Evolutionary conservation across 2,329 filamentous ascomycete species (phyloP).

Genomic region (Epichloe sibirici): DNA sequence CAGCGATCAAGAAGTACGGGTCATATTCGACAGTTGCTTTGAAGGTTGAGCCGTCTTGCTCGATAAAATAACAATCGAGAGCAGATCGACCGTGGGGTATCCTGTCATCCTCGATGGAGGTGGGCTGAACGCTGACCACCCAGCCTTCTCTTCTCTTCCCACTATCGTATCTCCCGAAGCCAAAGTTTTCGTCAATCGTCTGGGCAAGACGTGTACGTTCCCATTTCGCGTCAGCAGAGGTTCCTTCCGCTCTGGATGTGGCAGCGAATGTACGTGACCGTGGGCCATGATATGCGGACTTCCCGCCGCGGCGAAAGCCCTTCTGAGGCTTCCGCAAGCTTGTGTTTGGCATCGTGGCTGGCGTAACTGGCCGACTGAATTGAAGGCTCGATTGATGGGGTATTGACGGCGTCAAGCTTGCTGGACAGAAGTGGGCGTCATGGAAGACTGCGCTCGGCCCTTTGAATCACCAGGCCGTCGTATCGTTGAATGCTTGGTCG

Average conservation of each 20-base stretch:
- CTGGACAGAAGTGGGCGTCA: slow-evolving; percentile 8
- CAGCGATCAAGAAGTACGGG: slow-evolving; percentile 88
- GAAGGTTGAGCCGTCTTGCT: slow-evolving; percentile 78
- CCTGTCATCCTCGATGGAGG: slow-evolving; percentile 74
- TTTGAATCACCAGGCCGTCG: not conserved
- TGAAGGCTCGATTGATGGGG: slow-evolving; percentile 10
- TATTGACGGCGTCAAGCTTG: slow-evolving; percentile 8
- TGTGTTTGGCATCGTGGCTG: slow-evolving; percentile 43
- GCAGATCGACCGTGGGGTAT: slow-evolving; percentile 75
- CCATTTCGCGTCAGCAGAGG: slow-evolving; percentile 83
- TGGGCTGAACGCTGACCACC: slow-evolving; percentile 92
- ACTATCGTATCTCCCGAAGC: slow-evolving; percentile 82
- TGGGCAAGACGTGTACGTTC: slow-evolving; percentile 75
- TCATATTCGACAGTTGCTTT: slow-evolving; percentile 95
- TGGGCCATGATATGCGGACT: slow-evolving; percentile 56
- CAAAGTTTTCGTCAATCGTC: slow-evolving; percentile 88
- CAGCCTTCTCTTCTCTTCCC: slow-evolving; percentile 75
- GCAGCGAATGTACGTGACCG: slow-evolving; percentile 68
- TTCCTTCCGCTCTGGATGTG: slow-evolving; percentile 67
- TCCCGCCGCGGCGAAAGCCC: slow-evolving; percentile 57
- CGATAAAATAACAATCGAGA: slow-evolving; percentile 94
- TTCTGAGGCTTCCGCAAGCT: slow-evolving; percentile 48
- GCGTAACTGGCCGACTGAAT: not conserved
- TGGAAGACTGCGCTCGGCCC: slow-evolving; percentile 6
- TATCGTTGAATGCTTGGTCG: not conserved